Base-by-base conservation (phyloP, 495 filamentous ascomycete genomes). In the Penicillium arizonense region DNA sequence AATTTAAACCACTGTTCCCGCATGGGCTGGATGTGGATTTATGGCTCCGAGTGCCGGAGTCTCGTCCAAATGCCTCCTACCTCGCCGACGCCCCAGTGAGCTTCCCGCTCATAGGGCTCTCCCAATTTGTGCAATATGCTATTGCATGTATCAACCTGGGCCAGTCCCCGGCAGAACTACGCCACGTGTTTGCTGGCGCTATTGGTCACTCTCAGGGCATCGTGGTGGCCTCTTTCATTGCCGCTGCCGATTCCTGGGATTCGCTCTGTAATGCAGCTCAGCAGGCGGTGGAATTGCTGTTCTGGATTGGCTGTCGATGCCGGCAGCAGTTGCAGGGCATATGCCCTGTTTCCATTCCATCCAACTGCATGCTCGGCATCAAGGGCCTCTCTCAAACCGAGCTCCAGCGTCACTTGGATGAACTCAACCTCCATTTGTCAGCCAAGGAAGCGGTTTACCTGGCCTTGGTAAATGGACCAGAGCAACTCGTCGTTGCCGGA, bases 121-220 rank as follows among this genome's bases (percentile, higher is more conserved):
- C 52, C 0, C 50, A 56, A 32, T 51, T 68, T 7, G 35, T 46
- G 14, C 51, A 59, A 30, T 68, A 58, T 40, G 50, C 41, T 43
- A 36, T 65, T 21, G 47, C 55, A 3, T 58, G 62, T 18, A 48
- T 57, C 18, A 52, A 53, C 2, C 44, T 64, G n/a, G 28, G 39
- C 9, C 44, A 52, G 3, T 47, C 51, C 14, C 64, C 64, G 0
- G 54, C 53, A 7, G 59, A 68, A 20, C 23, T 68, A 23, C 46
- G 52, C 12, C 20, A 33, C 4, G 30, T 30, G 7, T 36, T 65
- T 5, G 8, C 33, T 5, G 65, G 65, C 1, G 50, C 46, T 6
- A 55, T 58, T n/a, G 65, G 65, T 12, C 65, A 68, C 50, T 63
- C 59, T 32, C 65, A 68, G 32, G 65, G 65, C 14, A 64, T 67